phyloP scores from a whole-genome alignment of 2,329 filamentous ascomycete species.

The Botrytis aclada region DNA sequence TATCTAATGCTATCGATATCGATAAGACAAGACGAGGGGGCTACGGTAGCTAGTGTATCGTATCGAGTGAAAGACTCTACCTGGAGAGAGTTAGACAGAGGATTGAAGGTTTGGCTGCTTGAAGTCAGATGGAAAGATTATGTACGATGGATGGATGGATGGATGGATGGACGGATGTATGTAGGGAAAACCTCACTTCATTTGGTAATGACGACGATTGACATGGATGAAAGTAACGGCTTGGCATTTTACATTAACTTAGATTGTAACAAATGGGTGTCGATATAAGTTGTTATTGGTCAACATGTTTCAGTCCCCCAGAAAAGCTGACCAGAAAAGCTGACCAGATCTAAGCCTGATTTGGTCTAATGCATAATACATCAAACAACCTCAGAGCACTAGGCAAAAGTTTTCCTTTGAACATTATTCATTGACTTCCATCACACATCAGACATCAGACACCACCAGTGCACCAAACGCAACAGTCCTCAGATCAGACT shows the following conservation, averaged over 20 bases:
- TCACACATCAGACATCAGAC: background rate
- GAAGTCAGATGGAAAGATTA: background rate
- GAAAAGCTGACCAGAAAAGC: background rate
- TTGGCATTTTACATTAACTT: background rate
- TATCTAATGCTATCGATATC: background rate
- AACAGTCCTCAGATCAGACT: background rate
- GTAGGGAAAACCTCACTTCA: slow-evolving; percentile 12
- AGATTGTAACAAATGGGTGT: background rate
- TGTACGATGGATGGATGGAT: background rate
- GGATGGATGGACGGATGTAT: background rate
- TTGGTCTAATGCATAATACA: background rate
- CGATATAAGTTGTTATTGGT: background rate
- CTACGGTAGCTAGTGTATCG: background rate
- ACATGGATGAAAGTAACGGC: background rate
- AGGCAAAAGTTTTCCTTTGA: background rate
- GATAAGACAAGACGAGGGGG: background rate
- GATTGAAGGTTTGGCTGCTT: background rate
- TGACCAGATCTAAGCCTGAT: background rate
- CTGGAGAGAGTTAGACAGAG: background rate
- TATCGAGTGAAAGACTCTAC: background rate
- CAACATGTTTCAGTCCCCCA: slow-evolving; percentile 9
- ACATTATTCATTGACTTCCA: background rate
- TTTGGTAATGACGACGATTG: slow-evolving; percentile 11
- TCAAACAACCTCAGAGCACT: slow-evolving; percentile 13
- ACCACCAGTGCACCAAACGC: background rate